phyloP scores from a whole-genome alignment of 768 basidiomycete genomes.

The Hortiboletus campestris region DNA sequence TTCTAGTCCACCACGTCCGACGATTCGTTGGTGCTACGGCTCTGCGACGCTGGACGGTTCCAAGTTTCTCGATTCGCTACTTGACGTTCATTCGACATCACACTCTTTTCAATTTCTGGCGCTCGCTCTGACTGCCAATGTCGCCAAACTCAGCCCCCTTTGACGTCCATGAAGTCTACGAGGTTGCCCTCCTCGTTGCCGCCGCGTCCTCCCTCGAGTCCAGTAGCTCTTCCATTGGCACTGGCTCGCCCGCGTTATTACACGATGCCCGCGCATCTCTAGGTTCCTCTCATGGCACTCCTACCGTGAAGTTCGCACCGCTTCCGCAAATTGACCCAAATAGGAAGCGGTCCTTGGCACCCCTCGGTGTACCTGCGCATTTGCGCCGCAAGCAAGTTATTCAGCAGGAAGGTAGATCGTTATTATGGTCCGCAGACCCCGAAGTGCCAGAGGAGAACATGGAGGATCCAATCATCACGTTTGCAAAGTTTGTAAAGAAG shows the following conservation, averaged over 20 bases:
- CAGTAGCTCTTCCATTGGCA: conserved; percentile 12
- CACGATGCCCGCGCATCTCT: conserved; percentile 14
- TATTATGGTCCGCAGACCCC: conserved; percentile 22
- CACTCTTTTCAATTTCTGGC: conserved; percentile 14
- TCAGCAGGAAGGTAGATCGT: conserved; percentile 20
- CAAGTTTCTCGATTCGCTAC: not conserved
- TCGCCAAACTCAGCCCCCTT: conserved; percentile 3
- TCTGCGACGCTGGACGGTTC: conserved; percentile 17
- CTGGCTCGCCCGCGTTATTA: conserved; percentile 7
- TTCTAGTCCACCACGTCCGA: conserved; percentile 2
- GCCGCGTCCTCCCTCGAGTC: conserved; percentile 13
- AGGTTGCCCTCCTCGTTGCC: conserved; percentile 9
- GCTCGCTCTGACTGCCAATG: conserved; percentile 8
- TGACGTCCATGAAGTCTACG: conserved; percentile 19
- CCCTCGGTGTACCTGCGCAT: conserved; percentile 54
- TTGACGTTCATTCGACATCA: conserved; percentile 23
- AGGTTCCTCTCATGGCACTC: conserved; percentile 16
- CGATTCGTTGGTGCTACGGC: conserved; percentile 2
- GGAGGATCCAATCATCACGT: conserved; percentile 47
- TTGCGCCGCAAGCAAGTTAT: conserved; percentile 23
- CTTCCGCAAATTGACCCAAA: conserved; percentile 52
- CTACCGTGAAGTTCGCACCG: conserved; percentile 57
- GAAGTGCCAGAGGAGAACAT: conserved; percentile 27
- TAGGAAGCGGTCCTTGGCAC: conserved; percentile 46
- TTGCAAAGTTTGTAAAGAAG: conserved; percentile 53